phyloP scores from a whole-genome alignment of 805 yeast species.

The Candida incommunis region DNA sequence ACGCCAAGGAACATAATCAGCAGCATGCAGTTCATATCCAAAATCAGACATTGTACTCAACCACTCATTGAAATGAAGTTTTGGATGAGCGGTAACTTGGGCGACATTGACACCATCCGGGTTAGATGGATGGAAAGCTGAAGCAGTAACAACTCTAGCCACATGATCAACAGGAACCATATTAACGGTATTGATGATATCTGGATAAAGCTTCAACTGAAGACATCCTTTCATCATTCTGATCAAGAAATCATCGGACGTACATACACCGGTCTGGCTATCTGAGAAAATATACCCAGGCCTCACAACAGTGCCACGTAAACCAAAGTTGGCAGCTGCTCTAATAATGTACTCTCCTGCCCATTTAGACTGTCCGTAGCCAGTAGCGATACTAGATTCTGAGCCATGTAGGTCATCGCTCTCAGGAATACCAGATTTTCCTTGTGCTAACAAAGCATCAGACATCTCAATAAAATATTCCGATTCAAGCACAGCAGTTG shows the following conservation, averaged over 20 bases:
- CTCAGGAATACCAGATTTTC: constrained; percentile 64
- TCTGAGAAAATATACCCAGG: constrained; percentile 96
- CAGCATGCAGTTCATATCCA: constrained; percentile 55
- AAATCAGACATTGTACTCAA: constrained; percentile 47
- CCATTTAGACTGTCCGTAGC: constrained; percentile 98
- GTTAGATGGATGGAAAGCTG: constrained; percentile 64
- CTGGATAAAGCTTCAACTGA: constrained; percentile 76
- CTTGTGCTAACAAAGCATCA: constrained; percentile 50
- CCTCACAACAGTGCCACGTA: constrained; percentile 78
- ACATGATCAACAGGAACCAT: constrained; percentile 99
- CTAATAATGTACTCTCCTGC: constrained; percentile 84
- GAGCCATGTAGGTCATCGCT: constrained; percentile 77
- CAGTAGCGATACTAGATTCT: constrained; percentile 66
- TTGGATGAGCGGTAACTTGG: constrained; percentile 96
- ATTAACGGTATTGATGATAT: constrained; percentile 75
- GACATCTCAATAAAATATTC: constrained; percentile 67
- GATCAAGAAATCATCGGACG: constrained; percentile 91
- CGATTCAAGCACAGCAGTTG: constrained; percentile 86
- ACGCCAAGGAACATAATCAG: constrained; percentile 72
- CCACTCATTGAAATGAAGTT: constrained; percentile 67
- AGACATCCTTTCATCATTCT: constrained; percentile 92
- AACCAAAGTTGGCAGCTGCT: constrained; percentile 75
- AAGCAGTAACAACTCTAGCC: constrained; percentile 76
- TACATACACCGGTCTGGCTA: constrained; percentile 70
- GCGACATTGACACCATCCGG: constrained; percentile 49